Conservation (phyloP, 257 asterid species). For the Ligustrum vulgare region DNA sequence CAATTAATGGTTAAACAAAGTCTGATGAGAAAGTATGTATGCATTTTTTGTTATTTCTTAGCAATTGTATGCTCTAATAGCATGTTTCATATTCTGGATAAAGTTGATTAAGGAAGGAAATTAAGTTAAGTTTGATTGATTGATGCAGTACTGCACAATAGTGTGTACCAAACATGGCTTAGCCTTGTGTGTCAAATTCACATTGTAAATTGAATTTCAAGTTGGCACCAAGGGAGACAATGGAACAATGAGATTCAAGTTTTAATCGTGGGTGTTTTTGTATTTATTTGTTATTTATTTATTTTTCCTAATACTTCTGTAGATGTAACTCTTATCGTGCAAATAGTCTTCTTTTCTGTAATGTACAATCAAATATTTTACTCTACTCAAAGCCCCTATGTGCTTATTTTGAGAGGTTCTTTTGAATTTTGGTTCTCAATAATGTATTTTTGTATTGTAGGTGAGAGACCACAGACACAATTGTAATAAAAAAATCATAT, state of each 20-base stretch:
- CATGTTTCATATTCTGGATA: neutral
- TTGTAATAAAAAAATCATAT: neutral
- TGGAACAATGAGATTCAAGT: neutral
- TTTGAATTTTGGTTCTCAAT: conserved; percentile 1
- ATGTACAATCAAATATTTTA: neutral
- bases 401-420: neutral
- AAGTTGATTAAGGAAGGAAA: neutral
- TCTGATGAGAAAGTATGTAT: no score
- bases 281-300: neutral
- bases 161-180: no score
- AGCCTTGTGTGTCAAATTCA: no score
- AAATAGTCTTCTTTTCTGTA: neutral
- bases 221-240: no score
- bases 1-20: no score
- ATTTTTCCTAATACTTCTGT: neutral
- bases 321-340: neutral
- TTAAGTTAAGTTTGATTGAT: no score
- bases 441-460: neutral
- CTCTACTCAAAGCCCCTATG: neutral
- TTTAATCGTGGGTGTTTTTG: neutral
- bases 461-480: neutral
- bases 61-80: neutral
- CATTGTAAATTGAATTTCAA: no score
- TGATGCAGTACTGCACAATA: neutral
- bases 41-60: neutral